Evolutionary conservation across 805 yeast genomes (phyloP).

Genomic region (Kuraishia cidri): DNA sequence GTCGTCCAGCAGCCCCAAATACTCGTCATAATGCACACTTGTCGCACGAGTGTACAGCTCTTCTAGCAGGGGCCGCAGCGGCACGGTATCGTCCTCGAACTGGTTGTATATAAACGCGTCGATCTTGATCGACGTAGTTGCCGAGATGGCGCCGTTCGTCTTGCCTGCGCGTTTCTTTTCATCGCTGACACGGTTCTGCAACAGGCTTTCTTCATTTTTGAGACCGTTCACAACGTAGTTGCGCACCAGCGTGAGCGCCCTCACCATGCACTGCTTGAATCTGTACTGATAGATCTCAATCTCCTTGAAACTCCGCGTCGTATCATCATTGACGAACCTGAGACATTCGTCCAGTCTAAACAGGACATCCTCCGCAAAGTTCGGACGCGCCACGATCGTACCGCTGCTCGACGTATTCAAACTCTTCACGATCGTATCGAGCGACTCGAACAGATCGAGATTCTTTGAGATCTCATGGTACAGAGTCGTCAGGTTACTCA

Average conservation of each 20-base stretch:
- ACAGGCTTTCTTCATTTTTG: constrained; percentile 19
- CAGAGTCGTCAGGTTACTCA: constrained; percentile 29
- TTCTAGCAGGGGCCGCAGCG: constrained; percentile 11
- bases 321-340: constrained; percentile 42
- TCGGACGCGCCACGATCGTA: constrained; percentile 52
- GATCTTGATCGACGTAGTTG: constrained; percentile 28
- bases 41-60: constrained; percentile 17
- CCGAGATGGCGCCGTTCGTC: neutral
- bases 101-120: constrained; percentile 63
- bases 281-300: constrained; percentile 59
- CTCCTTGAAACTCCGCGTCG: constrained; percentile 50
- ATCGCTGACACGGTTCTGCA: constrained; percentile 10
- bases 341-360: constrained; percentile 58
- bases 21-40: constrained; percentile 26
- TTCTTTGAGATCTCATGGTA: constrained; percentile 35
- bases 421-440: constrained; percentile 61
- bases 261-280: constrained; percentile 75
- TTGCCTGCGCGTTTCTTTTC: constrained; percentile 8
- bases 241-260: constrained; percentile 68
- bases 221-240: constrained; percentile 49
- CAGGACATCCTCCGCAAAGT: constrained; percentile 44
- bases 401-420: constrained; percentile 60
- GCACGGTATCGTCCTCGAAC: constrained; percentile 29
- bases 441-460: constrained; percentile 54
- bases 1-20: constrained; percentile 59